These are phyloP conservation scores for Calonectria crousiana DNA, from an alignment of 2,329 filamentous ascomycete species.

Conservation along the genomic window DNA sequence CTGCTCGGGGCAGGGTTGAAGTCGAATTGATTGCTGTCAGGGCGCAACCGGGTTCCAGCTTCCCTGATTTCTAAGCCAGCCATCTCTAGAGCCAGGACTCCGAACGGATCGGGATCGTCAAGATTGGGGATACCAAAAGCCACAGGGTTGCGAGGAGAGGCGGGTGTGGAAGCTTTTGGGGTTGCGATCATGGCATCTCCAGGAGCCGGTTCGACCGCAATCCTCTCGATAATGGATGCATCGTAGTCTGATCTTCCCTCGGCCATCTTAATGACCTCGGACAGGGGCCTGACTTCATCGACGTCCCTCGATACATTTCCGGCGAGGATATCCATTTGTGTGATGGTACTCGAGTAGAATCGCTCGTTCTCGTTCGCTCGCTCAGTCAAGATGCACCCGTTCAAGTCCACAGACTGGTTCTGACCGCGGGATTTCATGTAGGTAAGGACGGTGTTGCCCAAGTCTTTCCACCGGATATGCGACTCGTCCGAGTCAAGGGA, in stretches of 20 bases:
- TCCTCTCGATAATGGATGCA: slow-evolving; percentile 71
- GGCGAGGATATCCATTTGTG: slow-evolving; percentile 68
- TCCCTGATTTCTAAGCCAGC: slow-evolving; percentile 91
- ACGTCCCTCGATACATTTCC: slow-evolving; percentile 67
- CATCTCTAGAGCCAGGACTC: slow-evolving; percentile 89
- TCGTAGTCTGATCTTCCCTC: slow-evolving; percentile 87
- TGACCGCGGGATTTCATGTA: slow-evolving; percentile 71
- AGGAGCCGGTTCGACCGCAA: slow-evolving; percentile 77
- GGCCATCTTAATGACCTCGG: slow-evolving; percentile 88
- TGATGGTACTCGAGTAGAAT: slow-evolving; percentile 64
- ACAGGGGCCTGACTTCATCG: slow-evolving; percentile 70
- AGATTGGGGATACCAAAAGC: slow-evolving; percentile 82
- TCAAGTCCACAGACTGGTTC: slow-evolving; percentile 65
- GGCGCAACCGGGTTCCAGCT: slow-evolving; percentile 78
- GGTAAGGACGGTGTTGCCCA: slow-evolving; percentile 67
- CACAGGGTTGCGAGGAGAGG: slow-evolving; percentile 52
- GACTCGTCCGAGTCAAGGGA: slow-evolving; percentile 64
- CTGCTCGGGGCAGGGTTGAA: slow-evolving; percentile 83
- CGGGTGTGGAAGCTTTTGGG: slow-evolving; percentile 51
- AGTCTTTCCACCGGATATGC: slow-evolving; percentile 63
- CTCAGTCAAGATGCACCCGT: slow-evolving; percentile 69
- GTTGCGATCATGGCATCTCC: slow-evolving; percentile 75
- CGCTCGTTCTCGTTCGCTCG: slow-evolving; percentile 70
- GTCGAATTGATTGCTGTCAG: slow-evolving; percentile 84
- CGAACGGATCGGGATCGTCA: slow-evolving; percentile 92